phyloP scores from a whole-genome alignment of 768 basidiomycete genomes.

The Pleurotus djamor region DNA sequence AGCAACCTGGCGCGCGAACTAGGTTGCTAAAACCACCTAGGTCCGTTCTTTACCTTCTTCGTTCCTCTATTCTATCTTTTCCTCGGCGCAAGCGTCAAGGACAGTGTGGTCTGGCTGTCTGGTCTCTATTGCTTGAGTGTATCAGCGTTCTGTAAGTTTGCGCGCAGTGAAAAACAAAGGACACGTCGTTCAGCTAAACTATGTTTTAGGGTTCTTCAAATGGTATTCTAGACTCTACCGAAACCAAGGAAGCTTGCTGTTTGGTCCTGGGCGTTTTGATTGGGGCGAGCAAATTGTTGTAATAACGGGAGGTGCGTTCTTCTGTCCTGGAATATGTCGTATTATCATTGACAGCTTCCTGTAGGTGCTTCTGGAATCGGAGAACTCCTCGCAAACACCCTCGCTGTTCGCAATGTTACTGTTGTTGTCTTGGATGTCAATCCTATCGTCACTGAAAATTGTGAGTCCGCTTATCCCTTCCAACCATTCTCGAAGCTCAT shows the following conservation, averaged over 20 bases:
- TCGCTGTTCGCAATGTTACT: slow-evolving; percentile 77
- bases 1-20: neutral
- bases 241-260: slow-evolving; percentile 68
- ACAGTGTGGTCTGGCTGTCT: slow-evolving; percentile 50
- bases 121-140: slow-evolving; percentile 56
- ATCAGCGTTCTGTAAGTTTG: slow-evolving; percentile 63
- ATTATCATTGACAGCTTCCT: neutral
- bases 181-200: slow-evolving; percentile 6
- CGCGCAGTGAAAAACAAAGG: neutral
- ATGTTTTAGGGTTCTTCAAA: slow-evolving; percentile 54
- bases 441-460: slow-evolving; percentile 73
- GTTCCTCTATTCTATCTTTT: slow-evolving; percentile 78
- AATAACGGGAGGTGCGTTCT: slow-evolving; percentile 75
- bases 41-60: slow-evolving; percentile 83
- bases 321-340: neutral
- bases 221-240: slow-evolving; percentile 75
- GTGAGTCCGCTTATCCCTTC: slow-evolving; percentile 35
- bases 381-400: slow-evolving; percentile 81
- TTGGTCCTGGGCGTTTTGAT: slow-evolving; percentile 58
- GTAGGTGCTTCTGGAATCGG: slow-evolving; percentile 89
- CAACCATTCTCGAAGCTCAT: neutral
- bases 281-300: slow-evolving; percentile 92
- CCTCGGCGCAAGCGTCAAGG: slow-evolving; percentile 54
- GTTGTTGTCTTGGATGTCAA: slow-evolving; percentile 88
- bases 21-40: slow-evolving; percentile 29